These are phyloP conservation scores for Malassezia arunalokei DNA, from an alignment of 1,284 basidiomycete species.

Conservation along the genomic window DNA sequence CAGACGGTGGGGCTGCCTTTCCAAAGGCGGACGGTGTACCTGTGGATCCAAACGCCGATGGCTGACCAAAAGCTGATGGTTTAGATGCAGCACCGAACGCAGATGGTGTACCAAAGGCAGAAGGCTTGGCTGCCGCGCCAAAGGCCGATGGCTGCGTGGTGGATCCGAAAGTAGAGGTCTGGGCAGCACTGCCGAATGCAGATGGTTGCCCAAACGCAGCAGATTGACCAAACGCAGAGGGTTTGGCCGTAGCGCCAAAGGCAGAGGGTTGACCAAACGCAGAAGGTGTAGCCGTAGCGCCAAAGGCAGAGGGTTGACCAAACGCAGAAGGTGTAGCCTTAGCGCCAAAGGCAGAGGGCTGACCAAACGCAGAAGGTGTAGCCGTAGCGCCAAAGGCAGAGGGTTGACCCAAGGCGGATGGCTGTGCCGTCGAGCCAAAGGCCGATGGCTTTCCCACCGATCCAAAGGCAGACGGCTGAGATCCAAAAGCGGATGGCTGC, in stretches of 20 bases:
- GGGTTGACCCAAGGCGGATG: not conserved
- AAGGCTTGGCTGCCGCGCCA: not conserved
- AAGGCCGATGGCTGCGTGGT: not conserved
- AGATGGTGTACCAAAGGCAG: conserved; percentile 2
- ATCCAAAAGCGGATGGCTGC: too few species aligned
- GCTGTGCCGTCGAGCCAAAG: not conserved
- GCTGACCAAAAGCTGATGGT: not conserved
- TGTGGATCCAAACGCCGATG: conserved; percentile 1
- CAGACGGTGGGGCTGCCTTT: not conserved
- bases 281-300: not conserved
- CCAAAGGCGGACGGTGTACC: conserved; percentile 3
- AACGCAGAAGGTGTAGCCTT: not conserved
- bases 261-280: conserved; percentile 8
- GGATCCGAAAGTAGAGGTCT: not conserved
- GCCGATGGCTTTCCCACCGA: not conserved
- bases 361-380: not conserved
- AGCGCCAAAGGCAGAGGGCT: not conserved
- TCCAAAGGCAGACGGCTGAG: not conserved
- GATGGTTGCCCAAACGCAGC: not conserved
- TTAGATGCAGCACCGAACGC: not conserved
- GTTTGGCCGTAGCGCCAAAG: conserved; percentile 1
- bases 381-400: not conserved
- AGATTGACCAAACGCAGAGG: conserved; percentile 2
- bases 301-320: conserved; percentile 1
- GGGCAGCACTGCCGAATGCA: not conserved